These are phyloP conservation scores for Filobasidium wieringae DNA, from an alignment of 768 basidiomycete species.

Conservation along the genomic window DNA sequence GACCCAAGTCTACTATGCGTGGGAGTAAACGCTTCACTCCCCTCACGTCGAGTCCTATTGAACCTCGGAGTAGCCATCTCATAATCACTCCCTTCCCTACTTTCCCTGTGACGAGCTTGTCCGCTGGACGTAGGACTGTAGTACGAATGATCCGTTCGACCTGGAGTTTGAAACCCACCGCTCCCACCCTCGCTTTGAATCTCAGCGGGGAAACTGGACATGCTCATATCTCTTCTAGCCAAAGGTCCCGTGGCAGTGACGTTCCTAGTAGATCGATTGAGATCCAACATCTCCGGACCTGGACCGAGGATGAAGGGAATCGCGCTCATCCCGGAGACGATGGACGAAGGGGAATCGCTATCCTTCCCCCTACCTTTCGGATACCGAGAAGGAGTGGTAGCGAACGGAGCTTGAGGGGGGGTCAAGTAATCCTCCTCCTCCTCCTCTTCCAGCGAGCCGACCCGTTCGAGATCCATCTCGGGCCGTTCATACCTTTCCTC, in stretches of 20 bases:
- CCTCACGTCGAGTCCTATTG: no score
- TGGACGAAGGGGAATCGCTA: slow-evolving; percentile 15
- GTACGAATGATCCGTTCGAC: slow-evolving; percentile 14
- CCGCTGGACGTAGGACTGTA: no score
- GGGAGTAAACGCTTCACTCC: no score
- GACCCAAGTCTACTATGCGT: not conserved
- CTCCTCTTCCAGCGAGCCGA: no score
- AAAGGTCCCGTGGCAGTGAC: slow-evolving; percentile 16
- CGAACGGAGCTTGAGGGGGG: no score
- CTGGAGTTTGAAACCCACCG: slow-evolving; percentile 33
- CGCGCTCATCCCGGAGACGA: slow-evolving; percentile 7
- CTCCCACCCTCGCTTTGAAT: slow-evolving; percentile 18
- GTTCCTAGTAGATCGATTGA: not conserved
- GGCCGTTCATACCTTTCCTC: no score
- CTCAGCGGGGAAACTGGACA: slow-evolving; percentile 10
- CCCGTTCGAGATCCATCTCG: no score
- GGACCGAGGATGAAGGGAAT: slow-evolving; percentile 26
- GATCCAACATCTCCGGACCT: not conserved
- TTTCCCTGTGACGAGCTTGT: no score
- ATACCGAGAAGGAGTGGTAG: slow-evolving; percentile 17
- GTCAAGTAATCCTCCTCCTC: no score
- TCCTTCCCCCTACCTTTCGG: slow-evolving; percentile 5
- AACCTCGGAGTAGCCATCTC: no score
- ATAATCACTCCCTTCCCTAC: no score
- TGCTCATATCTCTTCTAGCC: slow-evolving; percentile 1